phyloP scores from a whole-genome alignment of 1,139 yeast genomes.

The Schwanniomyces etchellsii region DNA sequence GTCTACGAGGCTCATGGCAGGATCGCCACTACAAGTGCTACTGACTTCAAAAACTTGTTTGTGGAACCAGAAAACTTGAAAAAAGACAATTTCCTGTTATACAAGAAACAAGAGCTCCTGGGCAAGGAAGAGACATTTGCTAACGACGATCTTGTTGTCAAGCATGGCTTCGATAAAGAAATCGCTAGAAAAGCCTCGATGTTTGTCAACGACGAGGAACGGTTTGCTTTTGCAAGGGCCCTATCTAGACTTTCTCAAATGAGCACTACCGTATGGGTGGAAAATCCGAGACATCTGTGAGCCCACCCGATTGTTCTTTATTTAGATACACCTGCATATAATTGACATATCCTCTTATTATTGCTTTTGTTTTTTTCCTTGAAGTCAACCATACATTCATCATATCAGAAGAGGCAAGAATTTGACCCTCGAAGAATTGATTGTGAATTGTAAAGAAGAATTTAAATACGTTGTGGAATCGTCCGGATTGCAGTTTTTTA shows the following conservation, averaged over 20 bases:
- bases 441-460: too few relatives aligned
- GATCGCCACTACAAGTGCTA: constrained; percentile 84
- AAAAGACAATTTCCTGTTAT: constrained; percentile 49
- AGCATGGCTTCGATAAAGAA: constrained; percentile 70
- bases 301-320: background rate
- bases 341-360: background rate
- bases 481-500: too few relatives aligned
- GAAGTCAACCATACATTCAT: too few relatives aligned
- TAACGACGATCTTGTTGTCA: constrained; percentile 57
- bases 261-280: constrained; percentile 93
- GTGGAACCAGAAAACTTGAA: constrained; percentile 73
- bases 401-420: too few relatives aligned
- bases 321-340: constrained; percentile 2
- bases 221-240: constrained; percentile 95
- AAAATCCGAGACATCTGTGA: constrained; percentile 15
- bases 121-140: constrained; percentile 38
- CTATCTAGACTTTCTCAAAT: constrained; percentile 85
- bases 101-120: constrained; percentile 29
- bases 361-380: too few relatives aligned
- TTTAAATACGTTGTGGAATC: too few relatives aligned
- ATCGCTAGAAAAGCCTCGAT: constrained; percentile 73
- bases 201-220: constrained; percentile 87
- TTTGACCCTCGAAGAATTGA: too few relatives aligned
- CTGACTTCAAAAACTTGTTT: constrained; percentile 77
- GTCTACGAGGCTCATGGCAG: constrained; percentile 87